Evolutionary conservation across 2,329 filamentous ascomycete species (phyloP).

Genomic region (Elsinoe necatrix): DNA sequence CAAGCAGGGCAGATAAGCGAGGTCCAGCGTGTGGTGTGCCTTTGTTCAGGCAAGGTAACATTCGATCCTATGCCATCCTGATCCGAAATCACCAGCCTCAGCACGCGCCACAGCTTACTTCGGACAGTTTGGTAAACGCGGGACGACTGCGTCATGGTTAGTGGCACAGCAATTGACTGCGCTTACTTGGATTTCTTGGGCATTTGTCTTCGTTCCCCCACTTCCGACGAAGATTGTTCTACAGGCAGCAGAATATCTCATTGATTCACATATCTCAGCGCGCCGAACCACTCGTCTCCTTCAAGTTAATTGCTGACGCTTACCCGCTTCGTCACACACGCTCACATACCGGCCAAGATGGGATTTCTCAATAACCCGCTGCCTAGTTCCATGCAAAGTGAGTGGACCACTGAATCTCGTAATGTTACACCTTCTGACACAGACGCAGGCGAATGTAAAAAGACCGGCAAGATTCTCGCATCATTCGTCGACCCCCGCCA

Average conservation of each 20-base stretch:
- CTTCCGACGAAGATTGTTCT: slow-evolving; percentile 5
- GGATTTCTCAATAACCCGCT: slow-evolving; percentile 47
- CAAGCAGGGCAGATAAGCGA: not conserved
- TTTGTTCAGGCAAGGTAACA: not conserved
- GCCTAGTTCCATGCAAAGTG: slow-evolving; percentile 46
- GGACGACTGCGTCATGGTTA: not conserved
- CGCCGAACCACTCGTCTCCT: not conserved
- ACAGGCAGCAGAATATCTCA: slow-evolving; percentile 9
- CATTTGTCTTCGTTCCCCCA: not conserved
- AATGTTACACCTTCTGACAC: slow-evolving; percentile 15
- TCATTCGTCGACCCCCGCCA: slow-evolving; percentile 93
- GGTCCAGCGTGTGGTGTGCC: not conserved
- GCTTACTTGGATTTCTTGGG: slow-evolving; percentile 3
- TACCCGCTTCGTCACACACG: not conserved
- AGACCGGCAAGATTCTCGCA: slow-evolving; percentile 88
- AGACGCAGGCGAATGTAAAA: slow-evolving; percentile 81
- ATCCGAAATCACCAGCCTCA: not conserved
- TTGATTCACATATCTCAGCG: not conserved
- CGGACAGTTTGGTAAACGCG: slow-evolving; percentile 3
- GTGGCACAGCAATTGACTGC: not conserved
- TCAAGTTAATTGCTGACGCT: not conserved
- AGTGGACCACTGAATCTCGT: slow-evolving; percentile 23
- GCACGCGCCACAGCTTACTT: slow-evolving; percentile 6
- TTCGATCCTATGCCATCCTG: not conserved
- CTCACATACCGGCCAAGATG: slow-evolving; percentile 28